These are phyloP conservation scores for Rhynchosporium graminicola DNA, from an alignment of 2,329 filamentous ascomycete species.

Conservation along the genomic window DNA sequence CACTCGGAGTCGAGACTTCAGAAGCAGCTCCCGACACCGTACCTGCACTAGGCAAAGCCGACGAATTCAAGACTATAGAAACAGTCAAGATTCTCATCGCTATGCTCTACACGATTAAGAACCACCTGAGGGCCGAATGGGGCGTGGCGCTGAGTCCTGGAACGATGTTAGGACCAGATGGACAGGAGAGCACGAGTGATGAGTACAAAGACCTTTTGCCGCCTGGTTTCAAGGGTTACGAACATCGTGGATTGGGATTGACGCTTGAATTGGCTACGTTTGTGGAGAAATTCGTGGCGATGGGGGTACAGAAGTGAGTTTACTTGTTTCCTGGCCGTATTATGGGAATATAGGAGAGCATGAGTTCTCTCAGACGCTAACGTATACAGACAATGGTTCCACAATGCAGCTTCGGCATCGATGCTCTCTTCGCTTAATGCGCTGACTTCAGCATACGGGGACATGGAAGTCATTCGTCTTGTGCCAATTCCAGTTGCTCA, in stretches of 20 bases:
- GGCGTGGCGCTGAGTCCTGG: constrained; percentile 44
- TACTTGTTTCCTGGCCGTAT: too few species aligned
- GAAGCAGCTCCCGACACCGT: constrained; percentile 1
- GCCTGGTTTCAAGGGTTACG: constrained; percentile 51
- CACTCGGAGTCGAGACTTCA: not conserved
- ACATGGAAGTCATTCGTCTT: constrained; percentile 65
- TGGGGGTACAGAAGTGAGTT: constrained; percentile 48
- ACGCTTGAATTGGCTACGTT: constrained; percentile 62
- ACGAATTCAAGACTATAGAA: constrained; percentile 53
- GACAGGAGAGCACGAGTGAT: constrained; percentile 41
- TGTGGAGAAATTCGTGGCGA: constrained; percentile 60
- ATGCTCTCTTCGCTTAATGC: constrained; percentile 59
- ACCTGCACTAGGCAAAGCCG: constrained; percentile 21
- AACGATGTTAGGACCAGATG: constrained; percentile 38
- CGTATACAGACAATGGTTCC: constrained; percentile 53
- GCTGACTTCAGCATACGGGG: constrained; percentile 59
- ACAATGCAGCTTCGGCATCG: constrained; percentile 58
- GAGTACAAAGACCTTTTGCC: constrained; percentile 55
- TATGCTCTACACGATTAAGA: constrained; percentile 63
- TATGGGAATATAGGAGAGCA: not conserved
- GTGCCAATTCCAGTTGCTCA: constrained; percentile 66
- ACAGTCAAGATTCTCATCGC: constrained; percentile 60
- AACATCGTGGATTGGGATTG: constrained; percentile 59
- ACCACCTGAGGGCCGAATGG: constrained; percentile 65
- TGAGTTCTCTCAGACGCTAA: constrained; percentile 3